Evolutionary conservation across 148 eudicot species (phyloP), one percentile per base, ranked within the genome.

Genomic region (Chenopodium album): DNA sequence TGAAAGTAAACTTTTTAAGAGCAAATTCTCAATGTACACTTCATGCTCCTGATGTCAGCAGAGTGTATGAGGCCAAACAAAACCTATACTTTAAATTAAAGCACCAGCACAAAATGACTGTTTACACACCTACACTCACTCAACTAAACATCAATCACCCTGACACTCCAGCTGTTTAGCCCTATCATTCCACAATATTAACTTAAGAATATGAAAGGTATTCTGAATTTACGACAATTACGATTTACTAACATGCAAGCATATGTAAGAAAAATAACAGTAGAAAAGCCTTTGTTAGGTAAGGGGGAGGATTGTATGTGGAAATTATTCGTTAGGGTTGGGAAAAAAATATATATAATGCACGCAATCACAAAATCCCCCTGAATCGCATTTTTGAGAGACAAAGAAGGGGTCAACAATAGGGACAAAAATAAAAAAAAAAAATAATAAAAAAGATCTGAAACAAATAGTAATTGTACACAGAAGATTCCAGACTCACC

Each of bases 401-500:
- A 20, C 16, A 20, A 71, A 4, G 59, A 56, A n/a, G 20, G 22
- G 0, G 20, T 41, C 29, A 22, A 56, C 44, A 6, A 41, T 0
- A 41, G 44, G 31, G 47, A 9, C 13, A 54, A 2, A 46, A 64
- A 56, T 1, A 31, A 31, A 31, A 31, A 31, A 1, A 31, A 31
- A 31, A 31, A 1, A 31, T 1, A 31, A 31, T 3, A 28, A 60
- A 11, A 67, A n/a, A 46, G 34, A 60, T 7, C 47, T 34, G 28
- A 47, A 69, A 37, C 16, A 67, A 28, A 65, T 34, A 11, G 59
- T 67, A 34, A 72, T 79, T 23, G 47, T 44, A 23, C 22, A 68
- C 4, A 28, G 69, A 71, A 28, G 14, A 56, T 7, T 31, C 7
- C 14, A 71, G 75, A 81, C 90, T 28, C 70, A 94, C 98, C 98